Conservation (phyloP, 1,284 basidiomycete species). For the Mycosarcoma maydis region DNA sequence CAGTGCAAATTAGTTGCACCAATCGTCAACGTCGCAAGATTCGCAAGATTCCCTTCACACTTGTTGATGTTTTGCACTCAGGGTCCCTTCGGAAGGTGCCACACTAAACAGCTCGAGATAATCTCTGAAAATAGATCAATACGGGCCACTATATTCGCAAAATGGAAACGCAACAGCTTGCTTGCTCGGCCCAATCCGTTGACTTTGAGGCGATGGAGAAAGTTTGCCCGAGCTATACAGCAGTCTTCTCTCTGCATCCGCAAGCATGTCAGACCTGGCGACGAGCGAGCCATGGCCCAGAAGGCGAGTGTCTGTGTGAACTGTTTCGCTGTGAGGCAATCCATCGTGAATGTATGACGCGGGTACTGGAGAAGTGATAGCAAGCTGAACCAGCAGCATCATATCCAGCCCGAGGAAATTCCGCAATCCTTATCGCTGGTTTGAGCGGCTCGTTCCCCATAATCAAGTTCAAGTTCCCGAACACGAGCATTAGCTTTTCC, state of each 20-base stretch:
- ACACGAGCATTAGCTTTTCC: not conserved
- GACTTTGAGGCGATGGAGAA: not conserved
- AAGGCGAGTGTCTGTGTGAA: no score
- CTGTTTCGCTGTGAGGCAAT: no score
- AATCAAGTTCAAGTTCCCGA: no score
- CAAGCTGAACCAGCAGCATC: no score
- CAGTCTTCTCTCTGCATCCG: not conserved
- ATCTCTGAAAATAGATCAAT: no score
- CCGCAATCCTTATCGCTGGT: constrained; percentile 7
- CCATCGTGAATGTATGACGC: not conserved
- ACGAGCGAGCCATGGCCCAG: not conserved
- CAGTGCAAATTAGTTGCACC: no score
- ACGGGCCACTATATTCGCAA: no score
- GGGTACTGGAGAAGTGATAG: not conserved
- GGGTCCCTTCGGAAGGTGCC: no score
- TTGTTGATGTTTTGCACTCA: not conserved
- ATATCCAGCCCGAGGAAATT: constrained; percentile 1
- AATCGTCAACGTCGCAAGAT: no score
- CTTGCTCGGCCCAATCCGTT: not conserved
- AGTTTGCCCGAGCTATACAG: not conserved
- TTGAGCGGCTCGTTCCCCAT: not conserved
- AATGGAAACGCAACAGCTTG: not conserved
- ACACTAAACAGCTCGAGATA: no score
- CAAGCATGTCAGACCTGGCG: not conserved
- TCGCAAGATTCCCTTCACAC: no score